phyloP scores from a whole-genome alignment of 108 stramenopile genomes.

The Nitzschia sp. region DNA sequence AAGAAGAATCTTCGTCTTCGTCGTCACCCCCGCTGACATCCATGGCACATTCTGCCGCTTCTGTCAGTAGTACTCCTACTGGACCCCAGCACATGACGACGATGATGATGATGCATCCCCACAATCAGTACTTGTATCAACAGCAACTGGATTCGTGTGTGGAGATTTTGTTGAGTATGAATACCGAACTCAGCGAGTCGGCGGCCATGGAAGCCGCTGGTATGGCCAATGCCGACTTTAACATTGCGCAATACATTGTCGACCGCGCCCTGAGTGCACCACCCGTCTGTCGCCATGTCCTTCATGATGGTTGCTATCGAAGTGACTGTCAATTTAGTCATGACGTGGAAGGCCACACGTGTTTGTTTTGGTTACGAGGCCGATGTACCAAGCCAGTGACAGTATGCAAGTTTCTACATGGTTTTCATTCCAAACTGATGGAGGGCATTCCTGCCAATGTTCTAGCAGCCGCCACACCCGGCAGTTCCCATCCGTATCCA shows the following conservation, averaged over 20 bases:
- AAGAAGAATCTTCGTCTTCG: constrained; percentile 20
- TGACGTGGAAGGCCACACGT: constrained; percentile 72
- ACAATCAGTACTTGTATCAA: constrained; percentile 27
- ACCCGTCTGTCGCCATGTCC: constrained; percentile 75
- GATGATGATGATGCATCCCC: too few species aligned
- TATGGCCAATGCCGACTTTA: constrained; percentile 65
- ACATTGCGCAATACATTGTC: constrained; percentile 74
- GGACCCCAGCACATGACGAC: background rate
- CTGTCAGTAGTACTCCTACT: background rate
- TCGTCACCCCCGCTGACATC: background rate
- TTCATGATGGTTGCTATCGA: constrained; percentile 77
- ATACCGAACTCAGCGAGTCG: constrained; percentile 52
- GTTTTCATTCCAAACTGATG: constrained; percentile 61
- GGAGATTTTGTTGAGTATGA: constrained; percentile 72
- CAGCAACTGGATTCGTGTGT: constrained; percentile 57
- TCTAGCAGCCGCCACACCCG: background rate
- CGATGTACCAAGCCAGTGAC: constrained; percentile 64
- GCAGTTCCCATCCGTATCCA: background rate
- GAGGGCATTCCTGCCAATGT: constrained; percentile 46
- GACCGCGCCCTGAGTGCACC: constrained; percentile 63
- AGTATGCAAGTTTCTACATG: constrained; percentile 71
- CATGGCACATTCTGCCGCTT: constrained; percentile 1
- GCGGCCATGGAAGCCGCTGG: constrained; percentile 58
- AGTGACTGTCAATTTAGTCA: constrained; percentile 81
- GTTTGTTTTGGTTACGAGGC: constrained; percentile 80